Evolutionary conservation across 2,329 filamentous ascomycete genomes (phyloP).

Genomic region (Colletotrichum cuscutae): DNA sequence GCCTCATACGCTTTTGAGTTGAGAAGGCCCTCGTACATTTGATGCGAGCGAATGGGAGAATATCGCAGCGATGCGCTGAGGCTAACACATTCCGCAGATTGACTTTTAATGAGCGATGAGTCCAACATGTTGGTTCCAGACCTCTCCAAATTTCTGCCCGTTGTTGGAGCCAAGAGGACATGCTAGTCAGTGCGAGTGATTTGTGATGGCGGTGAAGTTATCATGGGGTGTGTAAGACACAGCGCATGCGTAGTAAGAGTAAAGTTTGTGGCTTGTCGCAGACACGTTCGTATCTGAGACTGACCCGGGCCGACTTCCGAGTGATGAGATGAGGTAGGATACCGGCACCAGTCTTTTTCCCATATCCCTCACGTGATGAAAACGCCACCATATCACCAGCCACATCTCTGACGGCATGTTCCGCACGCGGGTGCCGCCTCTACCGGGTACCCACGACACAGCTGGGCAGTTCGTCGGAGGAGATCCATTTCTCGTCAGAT

Average conservation of each 20-base stretch:
- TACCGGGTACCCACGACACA: conserved; percentile 16
- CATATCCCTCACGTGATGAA: background rate
- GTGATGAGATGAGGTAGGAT: background rate
- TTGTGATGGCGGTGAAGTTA: background rate
- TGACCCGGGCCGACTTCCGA: conserved; percentile 2
- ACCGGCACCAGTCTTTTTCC: conserved; percentile 15
- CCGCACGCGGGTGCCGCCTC: background rate
- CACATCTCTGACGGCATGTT: conserved; percentile 10
- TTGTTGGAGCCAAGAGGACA: background rate
- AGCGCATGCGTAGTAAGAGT: background rate
- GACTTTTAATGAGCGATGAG: background rate
- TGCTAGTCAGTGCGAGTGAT: conserved; percentile 12
- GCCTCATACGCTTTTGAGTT: background rate
- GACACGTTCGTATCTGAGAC: background rate
- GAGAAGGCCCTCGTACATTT: conserved; percentile 3
- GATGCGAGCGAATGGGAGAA: conserved; percentile 9
- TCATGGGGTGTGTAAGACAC: background rate
- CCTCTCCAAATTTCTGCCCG: background rate
- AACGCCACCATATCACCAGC: background rate
- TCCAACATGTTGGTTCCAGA: background rate
- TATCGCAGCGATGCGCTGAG: conserved; percentile 17
- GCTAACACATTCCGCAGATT: conserved; percentile 7
- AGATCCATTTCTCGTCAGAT: conserved; percentile 32
- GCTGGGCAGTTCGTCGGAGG: conserved; percentile 22
- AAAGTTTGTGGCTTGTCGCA: background rate